Evolutionary conservation across 176 grass and related monocot genomes (phyloP).

Genomic region (Zizania latifolia): DNA sequence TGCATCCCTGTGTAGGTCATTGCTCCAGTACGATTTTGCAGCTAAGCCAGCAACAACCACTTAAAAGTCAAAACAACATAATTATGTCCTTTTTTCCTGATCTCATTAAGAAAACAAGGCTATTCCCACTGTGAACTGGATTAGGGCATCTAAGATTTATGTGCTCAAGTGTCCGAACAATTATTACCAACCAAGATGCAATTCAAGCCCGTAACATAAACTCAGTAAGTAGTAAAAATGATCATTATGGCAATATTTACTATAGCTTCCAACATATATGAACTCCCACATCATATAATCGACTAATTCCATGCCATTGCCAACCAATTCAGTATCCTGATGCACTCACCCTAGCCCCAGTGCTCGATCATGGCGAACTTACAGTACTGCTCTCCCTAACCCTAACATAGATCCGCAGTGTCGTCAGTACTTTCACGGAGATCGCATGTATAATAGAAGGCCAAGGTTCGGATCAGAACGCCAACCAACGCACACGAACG

Average conservation of each 20-base stretch:
- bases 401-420: constrained; percentile 9
- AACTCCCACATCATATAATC: neutral
- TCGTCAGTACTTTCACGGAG: neutral
- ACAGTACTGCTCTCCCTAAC: too few species aligned
- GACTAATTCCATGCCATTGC: neutral
- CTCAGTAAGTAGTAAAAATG: neutral
- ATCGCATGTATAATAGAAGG: neutral
- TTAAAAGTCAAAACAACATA: neutral
- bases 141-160: neutral
- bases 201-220: neutral
- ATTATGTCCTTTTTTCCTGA: neutral
- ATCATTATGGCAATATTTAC: neutral
- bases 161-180: neutral
- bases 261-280: neutral
- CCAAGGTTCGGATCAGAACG: neutral
- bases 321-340: neutral
- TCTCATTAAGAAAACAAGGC: neutral
- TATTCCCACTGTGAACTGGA: neutral
- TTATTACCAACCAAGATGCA: neutral
- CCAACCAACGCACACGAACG: neutral
- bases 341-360: neutral
- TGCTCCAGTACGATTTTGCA: neutral
- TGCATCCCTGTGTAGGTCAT: neutral
- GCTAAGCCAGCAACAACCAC: neutral
- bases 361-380: too few species aligned